Percentiles rank a stretch among this genome's conserved stretches.
phyloP scores from a whole-genome alignment of 2,329 filamentous ascomycete species.

The Diaporthe vaccinii region DNA sequence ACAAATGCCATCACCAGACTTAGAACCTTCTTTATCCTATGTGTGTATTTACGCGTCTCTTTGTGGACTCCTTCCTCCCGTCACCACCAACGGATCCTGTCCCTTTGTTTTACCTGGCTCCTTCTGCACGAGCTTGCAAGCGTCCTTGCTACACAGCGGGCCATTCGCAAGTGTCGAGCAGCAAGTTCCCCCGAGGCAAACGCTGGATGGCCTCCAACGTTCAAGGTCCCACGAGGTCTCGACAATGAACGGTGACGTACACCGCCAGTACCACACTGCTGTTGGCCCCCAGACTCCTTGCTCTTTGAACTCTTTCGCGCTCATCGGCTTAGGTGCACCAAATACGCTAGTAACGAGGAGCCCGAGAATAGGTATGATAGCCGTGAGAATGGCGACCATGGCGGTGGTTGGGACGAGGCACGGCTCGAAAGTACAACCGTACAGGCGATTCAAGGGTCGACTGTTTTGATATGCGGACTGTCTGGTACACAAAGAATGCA shows the following conservation, averaged over 20 bases:
- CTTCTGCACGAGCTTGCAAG: background rate
- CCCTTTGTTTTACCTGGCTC: background rate
- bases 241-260: background rate
- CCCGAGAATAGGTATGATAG: background rate
- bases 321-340: background rate
- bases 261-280: conserved; percentile 29
- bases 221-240: conserved; percentile 4
- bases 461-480: background rate
- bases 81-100: background rate
- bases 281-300: conserved; percentile 22
- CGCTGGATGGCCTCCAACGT: conserved; percentile 12
- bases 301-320: background rate
- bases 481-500: background rate
- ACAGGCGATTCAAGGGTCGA: too few species aligned
- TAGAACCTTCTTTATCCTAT: background rate
- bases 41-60: background rate
- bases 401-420: background rate
- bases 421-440: background rate
- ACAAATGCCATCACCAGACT: background rate
- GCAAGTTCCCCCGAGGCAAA: conserved; percentile 8
- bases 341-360: background rate
- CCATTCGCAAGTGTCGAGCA: conserved; percentile 20
- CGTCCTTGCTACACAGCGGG: conserved; percentile 24
- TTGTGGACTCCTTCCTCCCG: conserved; percentile 15
- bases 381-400: background rate